phyloP scores from a whole-genome alignment of 306 rosid species.

The Pyrus betulifolia region DNA sequence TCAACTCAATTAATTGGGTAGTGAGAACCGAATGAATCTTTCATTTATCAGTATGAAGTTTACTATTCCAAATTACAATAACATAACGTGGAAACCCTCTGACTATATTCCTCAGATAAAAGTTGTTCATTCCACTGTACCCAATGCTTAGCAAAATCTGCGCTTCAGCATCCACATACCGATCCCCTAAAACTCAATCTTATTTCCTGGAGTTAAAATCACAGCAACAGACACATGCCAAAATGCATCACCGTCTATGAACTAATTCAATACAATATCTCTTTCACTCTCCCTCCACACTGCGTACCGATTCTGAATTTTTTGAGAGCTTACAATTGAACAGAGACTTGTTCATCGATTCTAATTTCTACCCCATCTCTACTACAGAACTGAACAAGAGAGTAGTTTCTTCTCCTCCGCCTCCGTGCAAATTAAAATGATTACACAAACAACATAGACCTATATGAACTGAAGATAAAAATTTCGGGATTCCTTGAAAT shows the following conservation, averaged over 20 bases:
- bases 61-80: background rate
- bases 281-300: background rate
- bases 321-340: background rate
- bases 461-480: background rate
- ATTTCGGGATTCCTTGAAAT: background rate
- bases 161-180: background rate
- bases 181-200: background rate
- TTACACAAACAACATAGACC: background rate
- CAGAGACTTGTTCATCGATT: background rate
- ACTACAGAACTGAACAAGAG: background rate
- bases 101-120: background rate
- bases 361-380: background rate
- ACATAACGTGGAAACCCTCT: background rate
- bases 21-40: background rate
- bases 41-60: background rate
- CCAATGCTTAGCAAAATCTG: background rate
- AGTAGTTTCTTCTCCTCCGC: slow-evolving; percentile 9
- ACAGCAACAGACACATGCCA: background rate
- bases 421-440: background rate
- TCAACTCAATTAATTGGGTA: background rate
- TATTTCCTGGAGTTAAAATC: background rate
- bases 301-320: background rate
- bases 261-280: background rate
- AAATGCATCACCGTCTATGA: too few relatives aligned
- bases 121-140: background rate